Evolutionary conservation across 1,284 basidiomycete genomes (phyloP), one percentile per base, ranked within the genome.

Genomic region (Ganoderma meredithae): DNA sequence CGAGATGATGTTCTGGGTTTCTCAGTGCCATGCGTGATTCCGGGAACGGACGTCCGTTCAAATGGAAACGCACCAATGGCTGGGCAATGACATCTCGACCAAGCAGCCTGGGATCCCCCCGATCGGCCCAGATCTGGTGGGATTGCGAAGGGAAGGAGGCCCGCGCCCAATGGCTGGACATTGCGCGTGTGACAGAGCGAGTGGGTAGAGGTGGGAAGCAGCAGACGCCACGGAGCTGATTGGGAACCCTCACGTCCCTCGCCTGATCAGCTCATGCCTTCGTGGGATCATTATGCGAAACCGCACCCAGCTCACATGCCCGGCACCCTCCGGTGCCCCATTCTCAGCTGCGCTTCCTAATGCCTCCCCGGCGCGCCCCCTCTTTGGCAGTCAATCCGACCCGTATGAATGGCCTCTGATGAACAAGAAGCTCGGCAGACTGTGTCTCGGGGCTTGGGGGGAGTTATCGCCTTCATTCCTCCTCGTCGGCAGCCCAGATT

Each of bases 171-270:
- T 62, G 17, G 17, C 41, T 36, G 31, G 61, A 25, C 58, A 40
- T 27, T 43, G 58, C 58, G 13, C 43, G 58, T 39, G 58, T 39
- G 58, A 60, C 40, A 40, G 31, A 31, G 31, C 31, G 31, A 31
- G 31, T 31, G 31, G 31, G 31, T 31, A 5, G 31, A 31, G 31
- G 22, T 60, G 47, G 36, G 58, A 63, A 27, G 62, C 58, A 56
- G 43, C 19, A 61, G 65, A 72, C 69, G 69, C 71, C 69, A 70
- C 71, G 67, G 67, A 36, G 71, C 69, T 67, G 69, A 70, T 72
- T 70, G 71, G 62, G 67, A 70, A 70, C 65, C 40, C 55, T 64
- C 66, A 69, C 68, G 59, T 69, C 64, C 64, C 62, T 69, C 65
- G 53, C 64, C 66, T 69, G 71, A 72, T 72, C 56, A 59, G 59